Base-by-base conservation (phyloP, 2,329 filamentous ascomycete genomes). In the Talaromyces sp. region DNA sequence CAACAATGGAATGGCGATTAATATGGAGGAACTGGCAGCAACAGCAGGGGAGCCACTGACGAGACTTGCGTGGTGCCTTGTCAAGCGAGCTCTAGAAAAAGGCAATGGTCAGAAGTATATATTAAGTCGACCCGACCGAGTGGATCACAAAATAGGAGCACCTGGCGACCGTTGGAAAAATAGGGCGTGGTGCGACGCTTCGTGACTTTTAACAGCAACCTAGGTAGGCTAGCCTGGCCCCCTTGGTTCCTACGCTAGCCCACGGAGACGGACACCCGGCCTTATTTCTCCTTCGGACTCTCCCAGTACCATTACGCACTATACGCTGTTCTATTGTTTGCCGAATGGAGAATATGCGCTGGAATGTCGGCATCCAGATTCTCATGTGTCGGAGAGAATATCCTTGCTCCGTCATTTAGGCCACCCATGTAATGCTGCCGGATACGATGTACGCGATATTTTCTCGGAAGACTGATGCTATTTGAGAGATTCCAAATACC, bases 101-200 rank as follows among this genome's bases (percentile, higher is more conserved):
- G 33, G 33, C 52, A 56, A 56, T 56, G 27, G 31, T 56, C 50
- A 56, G 33, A 56, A 14, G 31, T 54, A 24, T 37, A 56, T 56
- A 37, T 56, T 56, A 35, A 35, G 75, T 71, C 67, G 73, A 71
- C 69, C 73, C 64, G 69, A 69, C 69, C 69, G 71, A 68, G 70
- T 73, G 70, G 73, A 73, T 72, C 73, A 68, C 74, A 74, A 79
- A 83, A 43, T 41, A 45, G 56, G 56, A 59, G 56, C 37, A 43
- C 22, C 56, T 59, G 37, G 37, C 39, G 56, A 43, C 56, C 56
- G 56, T 58, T 58, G 56, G 37, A 58, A 58, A 3, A 43, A 43
- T 43, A n/a, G 37, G 24, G 35, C 35, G 35, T 59, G 56, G 56
- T 59, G 56, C 56, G 56, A 59, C 56, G 56, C 56, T 59, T 59